Evolutionary conservation across 2,329 filamentous ascomycete genomes (phyloP).

Genomic region (Sporothrix humicola): DNA sequence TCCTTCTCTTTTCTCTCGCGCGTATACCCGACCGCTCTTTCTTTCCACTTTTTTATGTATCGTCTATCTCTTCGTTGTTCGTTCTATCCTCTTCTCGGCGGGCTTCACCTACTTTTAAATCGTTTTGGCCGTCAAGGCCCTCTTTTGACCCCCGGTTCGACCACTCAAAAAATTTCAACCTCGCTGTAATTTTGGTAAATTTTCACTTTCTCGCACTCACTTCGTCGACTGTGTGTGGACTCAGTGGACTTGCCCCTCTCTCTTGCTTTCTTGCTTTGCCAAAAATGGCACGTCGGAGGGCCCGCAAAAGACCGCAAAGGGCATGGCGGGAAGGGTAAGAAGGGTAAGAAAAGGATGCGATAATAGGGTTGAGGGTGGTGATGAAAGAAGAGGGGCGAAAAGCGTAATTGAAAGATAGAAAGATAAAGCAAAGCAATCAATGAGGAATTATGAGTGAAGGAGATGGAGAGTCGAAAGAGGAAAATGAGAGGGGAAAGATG

Average conservation of each 20-base stretch:
- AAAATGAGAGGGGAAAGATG: neutral
- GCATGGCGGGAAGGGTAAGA: conserved; percentile 28
- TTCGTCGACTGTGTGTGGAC: neutral
- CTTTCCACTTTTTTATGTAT: conserved; percentile 13
- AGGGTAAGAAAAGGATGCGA: too few relatives aligned
- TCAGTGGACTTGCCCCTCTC: conserved; percentile 3
- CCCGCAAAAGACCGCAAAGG: conserved; percentile 32
- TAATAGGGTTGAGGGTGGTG: neutral
- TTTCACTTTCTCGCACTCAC: conserved; percentile 15
- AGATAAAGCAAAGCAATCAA: conserved; percentile 22
- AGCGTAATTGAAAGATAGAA: neutral
- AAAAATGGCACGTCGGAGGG: conserved; percentile 22
- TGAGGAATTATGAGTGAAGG: neutral
- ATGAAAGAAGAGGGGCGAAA: conserved; percentile 22
- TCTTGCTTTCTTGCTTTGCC: conserved; percentile 13
- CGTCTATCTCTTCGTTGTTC: neutral
- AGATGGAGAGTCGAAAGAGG: neutral
- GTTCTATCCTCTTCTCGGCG: conserved; percentile 5
- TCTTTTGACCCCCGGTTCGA: neutral
- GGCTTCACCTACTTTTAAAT: conserved; percentile 24
- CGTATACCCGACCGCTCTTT: conserved; percentile 29
- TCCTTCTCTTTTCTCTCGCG: neutral
- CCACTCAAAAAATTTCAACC: neutral
- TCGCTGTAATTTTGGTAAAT: conserved; percentile 4
- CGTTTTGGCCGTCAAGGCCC: too few relatives aligned